These are phyloP conservation scores for Neurospora terricola DNA, from an alignment of 495 filamentous ascomycete species.

Conservation along the genomic window DNA sequence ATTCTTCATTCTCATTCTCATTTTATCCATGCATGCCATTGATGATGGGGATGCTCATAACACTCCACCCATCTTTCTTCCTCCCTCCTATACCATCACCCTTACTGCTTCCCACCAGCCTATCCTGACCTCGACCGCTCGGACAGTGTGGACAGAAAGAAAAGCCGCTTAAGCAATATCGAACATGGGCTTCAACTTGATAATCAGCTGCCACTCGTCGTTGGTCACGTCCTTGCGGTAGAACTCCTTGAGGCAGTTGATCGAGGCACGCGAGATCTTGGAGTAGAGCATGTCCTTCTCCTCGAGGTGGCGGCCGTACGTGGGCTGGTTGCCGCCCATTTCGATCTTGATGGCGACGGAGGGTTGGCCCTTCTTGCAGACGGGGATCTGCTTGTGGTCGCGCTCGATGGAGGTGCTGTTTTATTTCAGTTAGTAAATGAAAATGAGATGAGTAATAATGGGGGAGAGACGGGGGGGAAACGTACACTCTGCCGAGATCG, in stretches of 20 bases:
- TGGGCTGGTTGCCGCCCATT: conserved; percentile 80
- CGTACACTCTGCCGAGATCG: conserved; percentile 88
- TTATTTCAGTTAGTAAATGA: neutral
- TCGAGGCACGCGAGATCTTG: conserved; percentile 73
- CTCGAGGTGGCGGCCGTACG: conserved; percentile 92
- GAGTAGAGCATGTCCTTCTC: conserved; percentile 86
- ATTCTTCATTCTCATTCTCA: neutral
- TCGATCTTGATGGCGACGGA: conserved; percentile 98
- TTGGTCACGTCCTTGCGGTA: conserved; percentile 83
- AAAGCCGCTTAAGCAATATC: conserved; percentile 49
- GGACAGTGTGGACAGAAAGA: no score
- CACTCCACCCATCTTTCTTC: neutral
- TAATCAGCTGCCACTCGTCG: conserved; percentile 87
- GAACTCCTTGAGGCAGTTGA: conserved; percentile 94
- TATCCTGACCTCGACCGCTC: no score
- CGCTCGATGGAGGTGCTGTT: conserved; percentile 82
- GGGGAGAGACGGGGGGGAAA: conserved; percentile 15
- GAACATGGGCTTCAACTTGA: conserved; percentile 89
- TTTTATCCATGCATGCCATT: neutral
- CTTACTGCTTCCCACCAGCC: no score
- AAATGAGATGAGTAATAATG: neutral
- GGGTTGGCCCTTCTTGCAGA: conserved; percentile 93
- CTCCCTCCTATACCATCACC: neutral
- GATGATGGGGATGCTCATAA: neutral
- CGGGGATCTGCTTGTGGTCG: conserved; percentile 85